Conservation (phyloP, 2,329 filamentous ascomycete genomes). For the Aspergillus sp. region DNA sequence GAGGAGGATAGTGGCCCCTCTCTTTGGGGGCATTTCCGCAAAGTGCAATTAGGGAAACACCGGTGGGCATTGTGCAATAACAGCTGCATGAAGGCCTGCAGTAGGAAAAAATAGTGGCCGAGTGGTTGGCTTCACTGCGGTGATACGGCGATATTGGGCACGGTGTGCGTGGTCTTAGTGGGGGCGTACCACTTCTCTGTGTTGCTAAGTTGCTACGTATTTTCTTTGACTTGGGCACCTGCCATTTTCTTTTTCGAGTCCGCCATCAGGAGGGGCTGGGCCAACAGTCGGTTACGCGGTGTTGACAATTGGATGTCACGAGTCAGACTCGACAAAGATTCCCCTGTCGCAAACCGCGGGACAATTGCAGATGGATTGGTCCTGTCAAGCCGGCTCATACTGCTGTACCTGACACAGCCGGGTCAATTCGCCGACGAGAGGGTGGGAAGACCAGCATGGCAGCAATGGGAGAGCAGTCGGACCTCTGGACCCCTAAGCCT, state of each 20-base stretch:
- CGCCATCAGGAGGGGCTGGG: conserved; percentile 2
- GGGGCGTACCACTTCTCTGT: conserved; percentile 28
- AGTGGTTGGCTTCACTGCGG: conserved; percentile 23
- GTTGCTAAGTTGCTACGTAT: conserved; percentile 9
- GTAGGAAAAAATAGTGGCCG: conserved; percentile 25
- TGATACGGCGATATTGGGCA: conserved; percentile 23
- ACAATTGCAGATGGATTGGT: background rate
- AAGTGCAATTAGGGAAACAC: conserved; percentile 24
- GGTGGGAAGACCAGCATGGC: background rate
- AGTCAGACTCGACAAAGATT: background rate
- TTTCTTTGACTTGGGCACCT: conserved; percentile 12
- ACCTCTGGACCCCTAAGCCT: background rate
- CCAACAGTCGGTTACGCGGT: background rate
- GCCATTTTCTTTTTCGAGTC: conserved; percentile 9
- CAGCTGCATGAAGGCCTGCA: conserved; percentile 28
- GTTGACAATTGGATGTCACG: background rate
- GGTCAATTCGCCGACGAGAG: background rate
- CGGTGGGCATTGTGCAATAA: conserved; percentile 23
- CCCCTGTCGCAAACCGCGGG: background rate
- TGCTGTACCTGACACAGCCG: background rate
- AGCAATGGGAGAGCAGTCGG: background rate
- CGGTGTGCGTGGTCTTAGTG: conserved; percentile 15
- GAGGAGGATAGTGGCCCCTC: conserved; percentile 7
- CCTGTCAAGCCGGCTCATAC: background rate
- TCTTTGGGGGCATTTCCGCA: conserved; percentile 23